These are phyloP conservation scores for Colletotrichum ledebouriae DNA, from an alignment of 2,329 filamentous ascomycete species.

Conservation along the genomic window DNA sequence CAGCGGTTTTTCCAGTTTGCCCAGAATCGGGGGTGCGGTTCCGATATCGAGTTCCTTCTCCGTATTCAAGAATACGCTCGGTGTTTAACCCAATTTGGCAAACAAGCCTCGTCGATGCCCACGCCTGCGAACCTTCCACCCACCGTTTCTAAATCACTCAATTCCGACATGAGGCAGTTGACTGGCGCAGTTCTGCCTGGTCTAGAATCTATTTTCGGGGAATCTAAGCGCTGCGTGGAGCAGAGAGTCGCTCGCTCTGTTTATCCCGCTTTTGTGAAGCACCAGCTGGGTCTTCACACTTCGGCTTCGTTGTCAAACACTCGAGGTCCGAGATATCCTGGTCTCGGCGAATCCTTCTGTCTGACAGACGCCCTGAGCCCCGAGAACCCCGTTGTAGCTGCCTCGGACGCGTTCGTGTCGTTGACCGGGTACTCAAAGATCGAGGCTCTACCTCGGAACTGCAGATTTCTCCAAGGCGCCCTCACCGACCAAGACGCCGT, in stretches of 20 bases:
- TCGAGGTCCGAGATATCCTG: slow-evolving; percentile 59
- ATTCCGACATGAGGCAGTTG: slow-evolving; percentile 61
- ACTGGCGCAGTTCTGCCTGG: slow-evolving; percentile 59
- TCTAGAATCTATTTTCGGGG: slow-evolving; percentile 59
- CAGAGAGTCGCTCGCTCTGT: slow-evolving; percentile 59
- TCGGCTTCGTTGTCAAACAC: slow-evolving; percentile 58
- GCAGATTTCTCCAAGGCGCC: slow-evolving; percentile 63
- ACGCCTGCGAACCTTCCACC: slow-evolving; percentile 59
- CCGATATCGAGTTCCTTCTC: slow-evolving; percentile 66
- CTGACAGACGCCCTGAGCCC: slow-evolving; percentile 64
- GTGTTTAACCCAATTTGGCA: slow-evolving; percentile 59
- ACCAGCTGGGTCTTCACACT: slow-evolving; percentile 63
- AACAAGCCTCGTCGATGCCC: slow-evolving; percentile 55
- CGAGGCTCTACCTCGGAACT: slow-evolving; percentile 64
- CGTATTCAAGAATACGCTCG: slow-evolving; percentile 63
- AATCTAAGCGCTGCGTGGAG: slow-evolving; percentile 60
- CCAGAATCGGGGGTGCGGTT: slow-evolving; percentile 58
- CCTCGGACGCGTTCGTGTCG: slow-evolving; percentile 65
- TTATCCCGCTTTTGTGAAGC: slow-evolving; percentile 66
- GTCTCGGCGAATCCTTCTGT: slow-evolving; percentile 71
- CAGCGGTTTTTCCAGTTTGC: slow-evolving; percentile 64
- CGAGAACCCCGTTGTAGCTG: slow-evolving; percentile 64
- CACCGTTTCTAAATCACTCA: slow-evolving; percentile 56
- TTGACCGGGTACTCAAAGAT: slow-evolving; percentile 62
- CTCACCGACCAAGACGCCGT: slow-evolving; percentile 59